Percentiles rank a stretch among this genome's conserved stretches.
These are phyloP conservation scores for Eremochloa ophiuroides DNA, from an alignment of 176 grass and related monocot species.

Conservation along the genomic window DNA sequence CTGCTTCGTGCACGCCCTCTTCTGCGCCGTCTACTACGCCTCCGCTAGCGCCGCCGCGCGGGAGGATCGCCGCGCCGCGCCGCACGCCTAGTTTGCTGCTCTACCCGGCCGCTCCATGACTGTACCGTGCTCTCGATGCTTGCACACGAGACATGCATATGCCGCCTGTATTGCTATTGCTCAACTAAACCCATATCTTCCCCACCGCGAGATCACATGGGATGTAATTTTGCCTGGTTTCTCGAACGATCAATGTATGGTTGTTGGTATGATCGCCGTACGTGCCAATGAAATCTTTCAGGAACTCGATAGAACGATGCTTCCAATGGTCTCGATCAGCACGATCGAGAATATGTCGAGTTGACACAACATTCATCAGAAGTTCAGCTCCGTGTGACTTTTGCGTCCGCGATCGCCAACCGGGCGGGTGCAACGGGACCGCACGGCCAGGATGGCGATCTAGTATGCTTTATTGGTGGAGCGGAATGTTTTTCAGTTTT, in stretches of 20 bases:
- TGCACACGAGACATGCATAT: background rate
- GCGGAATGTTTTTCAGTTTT: too few relatives aligned
- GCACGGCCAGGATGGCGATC: too few relatives aligned
- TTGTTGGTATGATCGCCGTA: background rate
- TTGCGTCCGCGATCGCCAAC: background rate
- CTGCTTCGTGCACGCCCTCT: conserved; percentile 71
- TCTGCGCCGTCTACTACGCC: conserved; percentile 73
- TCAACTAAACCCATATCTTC: background rate
- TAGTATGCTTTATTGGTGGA: too few relatives aligned
- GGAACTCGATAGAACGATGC: background rate
- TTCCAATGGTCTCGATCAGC: background rate
- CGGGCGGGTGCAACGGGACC: too few relatives aligned
- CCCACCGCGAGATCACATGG: background rate
- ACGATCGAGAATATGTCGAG: background rate
- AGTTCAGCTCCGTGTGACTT: background rate
- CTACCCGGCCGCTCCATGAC: too few relatives aligned
- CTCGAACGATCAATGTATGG: background rate
- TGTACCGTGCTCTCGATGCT: background rate
- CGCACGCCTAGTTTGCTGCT: background rate
- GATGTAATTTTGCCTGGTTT: conserved; percentile 1
- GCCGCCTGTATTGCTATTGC: background rate
- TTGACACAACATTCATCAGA: background rate
- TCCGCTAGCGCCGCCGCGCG: conserved; percentile 49
- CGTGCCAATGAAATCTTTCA: background rate
- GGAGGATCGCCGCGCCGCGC: conserved; percentile 32